Evolutionary conservation across 768 basidiomycete genomes (phyloP).

Genomic region (Suillus cothurnatus): DNA sequence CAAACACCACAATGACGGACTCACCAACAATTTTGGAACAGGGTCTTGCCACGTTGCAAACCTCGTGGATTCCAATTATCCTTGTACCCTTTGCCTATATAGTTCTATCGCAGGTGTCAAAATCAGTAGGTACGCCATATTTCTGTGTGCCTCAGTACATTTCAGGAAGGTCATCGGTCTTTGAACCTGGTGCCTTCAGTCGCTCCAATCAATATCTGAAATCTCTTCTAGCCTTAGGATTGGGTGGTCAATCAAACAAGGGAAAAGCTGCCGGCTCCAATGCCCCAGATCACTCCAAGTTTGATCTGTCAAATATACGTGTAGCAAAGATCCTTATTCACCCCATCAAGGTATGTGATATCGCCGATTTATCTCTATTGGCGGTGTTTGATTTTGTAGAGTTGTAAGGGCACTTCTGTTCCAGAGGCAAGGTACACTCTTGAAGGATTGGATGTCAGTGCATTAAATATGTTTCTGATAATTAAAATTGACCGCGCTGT

Average conservation of each 20-base stretch:
- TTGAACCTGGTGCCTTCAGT: background rate
- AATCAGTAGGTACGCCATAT: conserved; percentile 15
- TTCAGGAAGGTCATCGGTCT: background rate
- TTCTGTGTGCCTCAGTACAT: background rate
- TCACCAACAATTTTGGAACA: conserved; percentile 5
- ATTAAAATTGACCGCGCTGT: conserved; percentile 7
- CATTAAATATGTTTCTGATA: background rate
- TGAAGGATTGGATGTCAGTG: conserved; percentile 64
- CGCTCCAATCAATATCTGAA: background rate
- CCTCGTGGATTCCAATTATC: conserved; percentile 14
- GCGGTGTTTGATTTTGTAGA: conserved; percentile 42
- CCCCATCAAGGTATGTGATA: conserved; percentile 59
- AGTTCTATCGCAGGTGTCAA: conserved; percentile 9
- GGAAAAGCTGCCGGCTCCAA: background rate
- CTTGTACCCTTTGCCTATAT: conserved; percentile 23
- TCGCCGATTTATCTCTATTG: background rate
- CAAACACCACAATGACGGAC: conserved; percentile 1
- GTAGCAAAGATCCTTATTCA: conserved; percentile 65
- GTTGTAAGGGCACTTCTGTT: conserved; percentile 70
- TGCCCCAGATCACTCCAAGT: conserved; percentile 19
- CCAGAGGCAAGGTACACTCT: conserved; percentile 55
- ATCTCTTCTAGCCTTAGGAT: background rate
- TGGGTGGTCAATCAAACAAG: background rate
- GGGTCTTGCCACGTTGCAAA: conserved; percentile 12
- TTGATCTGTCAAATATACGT: conserved; percentile 36